Evolutionary conservation across 225 moss, liverwort and hornwort genomes (phyloP).

Genomic region (Thuidium tamariscinum): DNA sequence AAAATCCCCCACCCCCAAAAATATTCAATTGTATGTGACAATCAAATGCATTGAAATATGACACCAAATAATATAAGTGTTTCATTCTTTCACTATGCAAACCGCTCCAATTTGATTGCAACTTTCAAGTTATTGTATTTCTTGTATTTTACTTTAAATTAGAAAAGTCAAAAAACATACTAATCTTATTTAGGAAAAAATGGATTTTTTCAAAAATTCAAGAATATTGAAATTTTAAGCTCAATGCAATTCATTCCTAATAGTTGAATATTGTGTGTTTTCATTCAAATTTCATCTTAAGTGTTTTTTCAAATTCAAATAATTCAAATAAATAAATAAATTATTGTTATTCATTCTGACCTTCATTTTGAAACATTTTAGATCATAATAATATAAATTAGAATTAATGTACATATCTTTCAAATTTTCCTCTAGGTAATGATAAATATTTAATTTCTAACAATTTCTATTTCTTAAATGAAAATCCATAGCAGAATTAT

Average conservation of each 20-base stretch:
- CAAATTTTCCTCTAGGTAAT: too few species aligned
- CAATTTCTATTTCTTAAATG: background rate
- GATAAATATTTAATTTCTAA: background rate
- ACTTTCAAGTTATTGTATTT: background rate
- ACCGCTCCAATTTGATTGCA: background rate
- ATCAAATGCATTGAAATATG: too few species aligned
- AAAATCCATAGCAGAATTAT: background rate
- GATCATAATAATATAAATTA: background rate
- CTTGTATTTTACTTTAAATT: background rate
- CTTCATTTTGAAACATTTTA: background rate
- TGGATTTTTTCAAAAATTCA: background rate
- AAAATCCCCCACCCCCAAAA: background rate
- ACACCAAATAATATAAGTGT: background rate
- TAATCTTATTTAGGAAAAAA: too few species aligned
- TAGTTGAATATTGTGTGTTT: background rate
- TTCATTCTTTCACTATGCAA: background rate
- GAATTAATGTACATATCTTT: too few species aligned
- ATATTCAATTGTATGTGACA: background rate
- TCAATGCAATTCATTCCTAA: background rate
- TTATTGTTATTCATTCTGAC: background rate
- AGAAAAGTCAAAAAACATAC: background rate
- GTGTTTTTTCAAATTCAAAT: accelerated
- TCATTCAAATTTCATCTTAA: background rate
- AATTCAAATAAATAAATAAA: background rate
- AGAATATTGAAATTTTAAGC: background rate